Conservation (phyloP, 2,329 filamentous ascomycete species). For the Alternaria postmessia region DNA sequence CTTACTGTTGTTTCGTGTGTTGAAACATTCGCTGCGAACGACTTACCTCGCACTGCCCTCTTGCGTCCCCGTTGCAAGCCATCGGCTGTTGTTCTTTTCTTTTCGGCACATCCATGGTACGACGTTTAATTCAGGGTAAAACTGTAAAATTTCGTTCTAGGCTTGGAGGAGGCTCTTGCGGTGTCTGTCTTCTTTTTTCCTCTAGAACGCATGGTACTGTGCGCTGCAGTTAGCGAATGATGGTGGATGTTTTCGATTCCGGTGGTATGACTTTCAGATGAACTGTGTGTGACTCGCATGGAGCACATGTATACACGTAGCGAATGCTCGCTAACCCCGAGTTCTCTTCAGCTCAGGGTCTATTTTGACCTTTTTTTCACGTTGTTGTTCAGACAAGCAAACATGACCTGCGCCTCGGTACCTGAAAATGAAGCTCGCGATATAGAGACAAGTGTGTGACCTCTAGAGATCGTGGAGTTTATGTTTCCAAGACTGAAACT, state of each 20-base stretch:
- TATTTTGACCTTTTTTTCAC: background rate
- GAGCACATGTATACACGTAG: background rate
- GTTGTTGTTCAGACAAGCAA: slow-evolving; percentile 2
- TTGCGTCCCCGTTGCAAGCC: background rate
- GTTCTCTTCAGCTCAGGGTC: background rate
- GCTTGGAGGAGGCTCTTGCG: background rate
- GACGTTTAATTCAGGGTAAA: slow-evolving; percentile 3
- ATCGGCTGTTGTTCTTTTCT: background rate
- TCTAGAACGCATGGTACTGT: slow-evolving; percentile 5
- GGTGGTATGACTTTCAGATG: background rate
- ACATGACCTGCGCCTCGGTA: background rate
- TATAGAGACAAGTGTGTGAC: background rate
- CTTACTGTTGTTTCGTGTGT: background rate
- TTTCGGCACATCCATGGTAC: background rate
- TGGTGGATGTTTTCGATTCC: background rate
- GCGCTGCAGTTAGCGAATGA: background rate
- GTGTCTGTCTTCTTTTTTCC: background rate
- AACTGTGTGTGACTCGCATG: background rate
- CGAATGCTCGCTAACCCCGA: background rate
- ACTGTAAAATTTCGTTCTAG: background rate
- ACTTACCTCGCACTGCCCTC: slow-evolving; percentile 5
- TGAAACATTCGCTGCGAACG: background rate
- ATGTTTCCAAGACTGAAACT: background rate
- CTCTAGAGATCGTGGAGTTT: background rate
- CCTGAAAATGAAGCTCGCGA: background rate